Conservation (phyloP, 441 rosid species). For the Kokia cookei region DNA sequence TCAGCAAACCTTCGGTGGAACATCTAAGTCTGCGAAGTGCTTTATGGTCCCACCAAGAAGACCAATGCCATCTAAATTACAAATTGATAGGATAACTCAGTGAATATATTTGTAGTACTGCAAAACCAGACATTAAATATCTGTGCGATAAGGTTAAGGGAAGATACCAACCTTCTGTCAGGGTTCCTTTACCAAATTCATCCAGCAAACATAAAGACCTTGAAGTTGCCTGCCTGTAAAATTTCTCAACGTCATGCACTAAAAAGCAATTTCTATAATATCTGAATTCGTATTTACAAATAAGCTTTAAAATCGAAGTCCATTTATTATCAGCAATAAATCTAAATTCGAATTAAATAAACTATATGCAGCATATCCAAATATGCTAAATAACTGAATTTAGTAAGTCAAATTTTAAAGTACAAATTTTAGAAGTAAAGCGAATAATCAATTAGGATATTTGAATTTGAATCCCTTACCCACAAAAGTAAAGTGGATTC, state of each 20-base stretch:
- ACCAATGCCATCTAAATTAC: slow-evolving; percentile 81
- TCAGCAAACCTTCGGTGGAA: slow-evolving; percentile 81
- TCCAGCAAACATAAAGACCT: slow-evolving; percentile 86
- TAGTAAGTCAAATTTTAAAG: not conserved
- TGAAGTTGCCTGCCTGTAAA: slow-evolving; percentile 86
- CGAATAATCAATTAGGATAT: not conserved
- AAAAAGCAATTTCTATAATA: not conserved
- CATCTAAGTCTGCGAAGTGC: slow-evolving; percentile 54
- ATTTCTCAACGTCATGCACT: slow-evolving; percentile 15
- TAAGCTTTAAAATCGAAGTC: not conserved
- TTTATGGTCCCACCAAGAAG: slow-evolving; percentile 91
- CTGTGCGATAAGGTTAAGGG: not conserved
- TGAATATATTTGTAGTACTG: not conserved
- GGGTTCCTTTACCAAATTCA: slow-evolving; percentile 99
- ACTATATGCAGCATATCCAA: not conserved
- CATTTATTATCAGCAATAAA: not conserved
- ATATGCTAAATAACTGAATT: not conserved
- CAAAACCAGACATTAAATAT: not conserved
- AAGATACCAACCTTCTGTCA: slow-evolving; percentile 71
- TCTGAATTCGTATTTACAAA: not conserved
- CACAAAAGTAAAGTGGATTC: not conserved
- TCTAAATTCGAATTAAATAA: not conserved
- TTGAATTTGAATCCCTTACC: not conserved
- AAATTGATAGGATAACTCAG: slow-evolving; percentile 14
- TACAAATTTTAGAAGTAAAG: not conserved